Evolutionary conservation across 257 asterid genomes (phyloP).

Genomic region (Rubia yunnanensis): DNA sequence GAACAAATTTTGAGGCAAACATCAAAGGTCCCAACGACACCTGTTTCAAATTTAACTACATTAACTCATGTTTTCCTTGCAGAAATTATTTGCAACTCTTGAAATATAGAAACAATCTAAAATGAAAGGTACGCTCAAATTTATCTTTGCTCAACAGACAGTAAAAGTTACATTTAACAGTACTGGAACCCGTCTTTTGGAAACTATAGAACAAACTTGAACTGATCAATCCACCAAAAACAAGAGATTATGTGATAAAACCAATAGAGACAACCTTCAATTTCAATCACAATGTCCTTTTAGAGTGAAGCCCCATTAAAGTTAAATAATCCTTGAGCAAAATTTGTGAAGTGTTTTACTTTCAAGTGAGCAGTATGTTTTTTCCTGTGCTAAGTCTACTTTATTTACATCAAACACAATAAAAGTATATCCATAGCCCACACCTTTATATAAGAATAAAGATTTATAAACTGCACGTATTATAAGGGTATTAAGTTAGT

Average conservation of each 20-base stretch:
- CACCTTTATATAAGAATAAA: neutral
- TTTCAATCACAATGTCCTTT: neutral
- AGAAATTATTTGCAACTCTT: neutral
- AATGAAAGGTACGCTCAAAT: neutral
- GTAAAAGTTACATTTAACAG: neutral
- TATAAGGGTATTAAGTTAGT: too few relatives aligned
- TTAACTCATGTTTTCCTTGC: neutral
- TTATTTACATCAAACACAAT: neutral
- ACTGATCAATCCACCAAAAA: neutral
- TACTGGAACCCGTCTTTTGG: neutral
- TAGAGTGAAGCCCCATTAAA: neutral
- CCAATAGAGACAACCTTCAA: neutral
- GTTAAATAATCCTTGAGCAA: neutral
- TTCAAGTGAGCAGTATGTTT: neutral
- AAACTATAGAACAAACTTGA: neutral
- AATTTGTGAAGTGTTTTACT: neutral
- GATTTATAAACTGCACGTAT: neutral
- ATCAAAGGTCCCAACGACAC: slow-evolving; percentile 88
- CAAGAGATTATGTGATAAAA: neutral
- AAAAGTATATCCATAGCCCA: neutral
- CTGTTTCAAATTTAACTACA: slow-evolving; percentile 28
- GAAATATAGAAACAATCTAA: neutral
- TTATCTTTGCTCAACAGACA: neutral
- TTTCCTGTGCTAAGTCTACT: neutral
- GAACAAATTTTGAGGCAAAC: slow-evolving; percentile 85